phyloP scores from a whole-genome alignment of 1,284 basidiomycete species.

The Ganoderma meredithae region DNA sequence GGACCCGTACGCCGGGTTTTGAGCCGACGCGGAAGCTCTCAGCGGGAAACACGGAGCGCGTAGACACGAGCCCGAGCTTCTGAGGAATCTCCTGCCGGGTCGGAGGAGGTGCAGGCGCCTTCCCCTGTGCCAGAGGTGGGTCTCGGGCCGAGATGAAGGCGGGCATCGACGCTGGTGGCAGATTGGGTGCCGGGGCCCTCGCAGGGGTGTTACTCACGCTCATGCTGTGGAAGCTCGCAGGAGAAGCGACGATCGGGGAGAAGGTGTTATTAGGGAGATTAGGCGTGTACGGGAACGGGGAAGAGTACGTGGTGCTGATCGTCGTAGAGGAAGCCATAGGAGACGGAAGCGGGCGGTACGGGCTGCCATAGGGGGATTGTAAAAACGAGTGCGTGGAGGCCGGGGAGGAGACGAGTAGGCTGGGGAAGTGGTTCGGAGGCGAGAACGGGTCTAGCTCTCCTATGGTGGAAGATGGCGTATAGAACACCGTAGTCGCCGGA shows the following conservation, averaged over 20 bases:
- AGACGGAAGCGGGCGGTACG: constrained; percentile 7
- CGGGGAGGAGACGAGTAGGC: not conserved
- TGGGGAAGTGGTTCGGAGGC: not conserved
- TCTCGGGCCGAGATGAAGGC: constrained; percentile 1
- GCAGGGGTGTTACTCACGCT: constrained; percentile 17
- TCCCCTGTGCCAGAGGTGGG: constrained; percentile 1
- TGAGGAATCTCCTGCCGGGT: constrained; percentile 25
- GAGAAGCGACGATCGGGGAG: constrained; percentile 19
- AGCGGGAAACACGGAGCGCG: constrained; percentile 4
- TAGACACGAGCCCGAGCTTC: constrained; percentile 12
- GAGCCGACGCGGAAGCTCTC: constrained; percentile 25
- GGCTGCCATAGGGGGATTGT: constrained; percentile 7
- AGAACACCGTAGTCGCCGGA: not conserved
- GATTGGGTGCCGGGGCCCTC: constrained; percentile 1
- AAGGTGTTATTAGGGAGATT: constrained; percentile 4
- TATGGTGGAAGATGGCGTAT: not conserved
- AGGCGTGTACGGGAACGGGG: constrained; percentile 4
- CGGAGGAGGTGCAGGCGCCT: not conserved
- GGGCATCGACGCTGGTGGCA: constrained; percentile 13
- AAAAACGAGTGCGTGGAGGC: not conserved
- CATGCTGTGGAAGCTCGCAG: constrained; percentile 18
- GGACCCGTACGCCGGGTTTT: constrained; percentile 29
- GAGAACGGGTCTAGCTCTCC: constrained; percentile 5
- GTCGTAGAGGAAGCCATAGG: constrained; percentile 6
- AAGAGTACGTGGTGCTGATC: constrained; percentile 3